Evolutionary conservation across 805 yeast species (phyloP).

Genomic region (Candida easanensis): DNA sequence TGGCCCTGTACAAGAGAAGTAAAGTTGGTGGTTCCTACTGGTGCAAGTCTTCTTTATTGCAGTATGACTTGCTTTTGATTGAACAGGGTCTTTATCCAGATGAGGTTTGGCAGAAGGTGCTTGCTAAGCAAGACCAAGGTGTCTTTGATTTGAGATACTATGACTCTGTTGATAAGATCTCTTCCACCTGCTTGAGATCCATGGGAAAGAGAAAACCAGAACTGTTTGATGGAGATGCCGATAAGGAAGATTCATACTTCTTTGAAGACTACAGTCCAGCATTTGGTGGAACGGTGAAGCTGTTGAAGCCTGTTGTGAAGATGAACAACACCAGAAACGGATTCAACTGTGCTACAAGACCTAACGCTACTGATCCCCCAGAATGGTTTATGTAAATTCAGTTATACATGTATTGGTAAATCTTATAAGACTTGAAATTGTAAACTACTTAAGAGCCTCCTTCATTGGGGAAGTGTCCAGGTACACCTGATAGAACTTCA

Average conservation of each 20-base stretch:
- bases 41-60: slow-evolving; percentile 10
- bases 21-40: slow-evolving; percentile 6
- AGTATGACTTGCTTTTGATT: slow-evolving; percentile 7
- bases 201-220: slow-evolving; percentile 8
- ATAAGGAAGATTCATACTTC: slow-evolving; percentile 1
- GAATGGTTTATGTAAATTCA: slow-evolving; percentile 1
- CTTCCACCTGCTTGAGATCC: slow-evolving; percentile 8
- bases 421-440: neutral
- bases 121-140: neutral
- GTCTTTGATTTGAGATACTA: slow-evolving; percentile 7
- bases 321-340: slow-evolving; percentile 5
- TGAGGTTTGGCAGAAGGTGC: slow-evolving; percentile 4
- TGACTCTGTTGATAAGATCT: slow-evolving; percentile 9
- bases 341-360: slow-evolving; percentile 5
- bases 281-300: slow-evolving; percentile 3
- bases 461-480: neutral
- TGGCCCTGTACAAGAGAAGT: slow-evolving; percentile 6
- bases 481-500: slow-evolving; percentile 1
- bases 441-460: neutral
- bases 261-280: slow-evolving; percentile 4
- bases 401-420: too few relatives aligned
- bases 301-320: slow-evolving; percentile 6
- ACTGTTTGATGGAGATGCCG: slow-evolving; percentile 6
- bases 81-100: slow-evolving; percentile 4
- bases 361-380: slow-evolving; percentile 1